These are phyloP conservation scores for Mortierella sp. DNA, from an alignment of 371 early-diverging fungal species.

Conservation along the genomic window DNA sequence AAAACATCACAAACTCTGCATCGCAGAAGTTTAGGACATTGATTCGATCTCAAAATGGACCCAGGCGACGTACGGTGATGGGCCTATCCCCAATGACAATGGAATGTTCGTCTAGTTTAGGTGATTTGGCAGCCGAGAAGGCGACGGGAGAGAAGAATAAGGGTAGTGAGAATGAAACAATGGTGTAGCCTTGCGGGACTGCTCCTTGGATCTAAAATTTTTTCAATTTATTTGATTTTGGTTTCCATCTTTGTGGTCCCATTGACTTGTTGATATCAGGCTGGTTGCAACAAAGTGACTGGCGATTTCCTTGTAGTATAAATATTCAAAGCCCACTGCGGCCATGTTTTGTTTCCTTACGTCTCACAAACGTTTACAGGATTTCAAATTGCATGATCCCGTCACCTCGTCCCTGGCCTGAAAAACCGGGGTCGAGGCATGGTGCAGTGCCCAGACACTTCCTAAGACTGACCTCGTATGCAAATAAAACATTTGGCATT, in stretches of 20 bases:
- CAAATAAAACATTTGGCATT: conserved; percentile 50
- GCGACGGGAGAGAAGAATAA: background rate
- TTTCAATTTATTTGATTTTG: background rate
- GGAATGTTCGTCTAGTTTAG: background rate
- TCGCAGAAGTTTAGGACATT: conserved; percentile 40
- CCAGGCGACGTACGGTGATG: conserved; percentile 10
- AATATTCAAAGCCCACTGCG: background rate
- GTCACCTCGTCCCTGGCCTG: conserved; percentile 32
- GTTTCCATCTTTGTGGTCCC: background rate
- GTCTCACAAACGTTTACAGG: conserved; percentile 52
- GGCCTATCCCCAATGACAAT: background rate
- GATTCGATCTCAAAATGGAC: conserved; percentile 32
- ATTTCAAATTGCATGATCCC: conserved; percentile 52
- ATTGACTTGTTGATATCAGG: background rate
- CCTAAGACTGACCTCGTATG: conserved; percentile 46
- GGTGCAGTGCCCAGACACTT: conserved; percentile 53
- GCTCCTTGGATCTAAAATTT: background rate
- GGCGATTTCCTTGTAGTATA: background rate
- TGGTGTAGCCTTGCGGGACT: background rate
- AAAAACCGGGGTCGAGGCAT: conserved; percentile 40
- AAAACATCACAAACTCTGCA: conserved; percentile 36
- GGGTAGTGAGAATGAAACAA: background rate
- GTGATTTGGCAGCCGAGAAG: conserved; percentile 7
- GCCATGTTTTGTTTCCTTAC: conserved; percentile 20
- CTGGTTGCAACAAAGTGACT: background rate